Evolutionary conservation across 2,329 filamentous ascomycete species (phyloP).

Genomic region (Coniochaeta sp.): DNA sequence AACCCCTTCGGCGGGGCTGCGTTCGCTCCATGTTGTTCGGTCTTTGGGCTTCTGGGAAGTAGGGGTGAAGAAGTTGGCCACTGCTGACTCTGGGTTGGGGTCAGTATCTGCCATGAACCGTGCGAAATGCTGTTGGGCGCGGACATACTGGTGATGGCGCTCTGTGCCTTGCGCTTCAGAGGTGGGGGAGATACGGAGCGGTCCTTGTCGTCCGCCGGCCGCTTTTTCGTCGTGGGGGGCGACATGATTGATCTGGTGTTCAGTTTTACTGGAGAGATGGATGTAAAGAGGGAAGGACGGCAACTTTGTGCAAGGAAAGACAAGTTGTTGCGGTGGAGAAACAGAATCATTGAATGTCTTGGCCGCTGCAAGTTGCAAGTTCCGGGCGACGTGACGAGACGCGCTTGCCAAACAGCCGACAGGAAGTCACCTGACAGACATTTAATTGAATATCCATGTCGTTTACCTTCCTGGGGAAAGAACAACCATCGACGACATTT

Average conservation of each 20-base stretch:
- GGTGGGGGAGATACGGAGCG: constrained; percentile 45
- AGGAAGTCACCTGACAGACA: background rate
- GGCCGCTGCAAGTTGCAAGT: background rate
- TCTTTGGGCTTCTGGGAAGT: constrained; percentile 77
- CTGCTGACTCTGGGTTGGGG: constrained; percentile 48
- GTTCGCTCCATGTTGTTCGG: constrained; percentile 63
- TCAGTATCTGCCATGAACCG: background rate
- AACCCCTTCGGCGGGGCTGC: constrained; percentile 42
- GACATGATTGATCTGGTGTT: too few relatives aligned
- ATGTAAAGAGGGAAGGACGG: too few relatives aligned
- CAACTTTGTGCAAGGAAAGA: background rate
- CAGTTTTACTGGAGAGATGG: too few relatives aligned
- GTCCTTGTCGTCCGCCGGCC: constrained; percentile 20
- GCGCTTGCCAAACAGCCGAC: background rate
- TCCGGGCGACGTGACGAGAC: constrained; percentile 1
- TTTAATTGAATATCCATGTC: too few relatives aligned
- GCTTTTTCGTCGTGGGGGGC: constrained; percentile 10
- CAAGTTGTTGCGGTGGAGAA: too few relatives aligned
- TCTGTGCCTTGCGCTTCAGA: constrained; percentile 44
- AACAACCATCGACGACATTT: too few relatives aligned
- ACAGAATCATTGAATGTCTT: background rate
- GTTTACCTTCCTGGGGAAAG: too few relatives aligned
- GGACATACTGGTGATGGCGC: constrained; percentile 41
- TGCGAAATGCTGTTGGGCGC: background rate
- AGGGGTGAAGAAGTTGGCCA: constrained; percentile 84